These are phyloP conservation scores for Magnolia changhungtana DNA, from an alignment of 164 flowering plant species.

Conservation along the genomic window DNA sequence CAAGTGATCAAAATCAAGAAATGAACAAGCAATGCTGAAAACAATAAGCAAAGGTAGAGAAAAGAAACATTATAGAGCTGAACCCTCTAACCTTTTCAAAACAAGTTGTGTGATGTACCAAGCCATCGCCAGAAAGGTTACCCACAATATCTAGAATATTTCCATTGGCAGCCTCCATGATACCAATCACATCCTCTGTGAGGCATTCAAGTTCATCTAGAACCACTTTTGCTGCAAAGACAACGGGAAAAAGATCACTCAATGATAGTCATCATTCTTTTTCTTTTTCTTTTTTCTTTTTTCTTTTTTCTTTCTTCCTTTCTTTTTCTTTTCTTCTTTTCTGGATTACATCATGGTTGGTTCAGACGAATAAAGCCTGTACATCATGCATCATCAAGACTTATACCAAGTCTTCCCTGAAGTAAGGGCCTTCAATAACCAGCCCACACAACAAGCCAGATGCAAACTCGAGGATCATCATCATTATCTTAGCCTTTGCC, in stretches of 20 bases:
- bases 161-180: conserved; percentile 23
- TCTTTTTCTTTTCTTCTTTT: no score
- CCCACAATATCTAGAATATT: conserved; percentile 3
- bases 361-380: no score
- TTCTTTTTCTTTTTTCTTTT: no score
- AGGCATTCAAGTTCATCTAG: conserved; percentile 49
- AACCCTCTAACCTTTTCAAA: conserved; percentile 15
- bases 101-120: conserved; percentile 19
- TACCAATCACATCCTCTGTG: conserved; percentile 30
- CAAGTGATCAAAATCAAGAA: not conserved
- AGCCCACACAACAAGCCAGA: no score
- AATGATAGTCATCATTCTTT: not conserved
- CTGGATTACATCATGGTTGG: no score
- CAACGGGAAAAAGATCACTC: not conserved
- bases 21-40: not conserved
- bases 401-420: no score
- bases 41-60: not conserved
- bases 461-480: no score
- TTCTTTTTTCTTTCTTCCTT: no score
- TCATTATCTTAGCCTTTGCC: no score
- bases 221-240: conserved; percentile 45
- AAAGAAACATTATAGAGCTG: not conserved
- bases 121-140: conserved; percentile 15
- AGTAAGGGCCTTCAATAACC: no score
- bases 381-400: no score